A percentile compares a stretch with the other conserved stretches of the same genome.
phyloP scores from a whole-genome alignment of 1,139 yeast genomes.

The Pichia sp. region DNA sequence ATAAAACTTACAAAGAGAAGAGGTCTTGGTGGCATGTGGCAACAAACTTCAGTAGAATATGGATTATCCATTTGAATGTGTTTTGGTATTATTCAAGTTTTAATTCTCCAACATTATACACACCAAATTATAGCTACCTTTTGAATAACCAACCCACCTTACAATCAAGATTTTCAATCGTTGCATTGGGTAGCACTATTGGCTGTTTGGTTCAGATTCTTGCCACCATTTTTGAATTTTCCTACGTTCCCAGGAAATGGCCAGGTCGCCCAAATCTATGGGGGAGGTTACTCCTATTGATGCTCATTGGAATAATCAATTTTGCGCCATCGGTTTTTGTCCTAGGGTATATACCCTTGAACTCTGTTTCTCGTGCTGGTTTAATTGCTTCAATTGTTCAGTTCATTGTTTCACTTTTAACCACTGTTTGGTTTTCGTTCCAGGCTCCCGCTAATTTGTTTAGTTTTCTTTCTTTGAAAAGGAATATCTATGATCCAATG shows the following conservation, averaged over 20 bases:
- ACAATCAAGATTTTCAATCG: slow-evolving; percentile 53
- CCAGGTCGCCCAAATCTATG: slow-evolving; percentile 52
- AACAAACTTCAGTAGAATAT: slow-evolving; percentile 71
- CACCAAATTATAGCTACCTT: slow-evolving; percentile 48
- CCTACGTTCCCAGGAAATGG: slow-evolving; percentile 62
- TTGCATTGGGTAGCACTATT: slow-evolving; percentile 66
- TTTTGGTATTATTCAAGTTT: slow-evolving; percentile 80
- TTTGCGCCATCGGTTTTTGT: slow-evolving; percentile 57
- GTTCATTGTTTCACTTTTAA: slow-evolving; percentile 48
- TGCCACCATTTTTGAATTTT: slow-evolving; percentile 55
- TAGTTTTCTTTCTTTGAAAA: slow-evolving; percentile 22
- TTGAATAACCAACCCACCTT: slow-evolving; percentile 57
- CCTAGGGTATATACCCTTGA: slow-evolving; percentile 43
- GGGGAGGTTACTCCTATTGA: slow-evolving; percentile 33
- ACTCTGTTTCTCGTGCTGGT: slow-evolving; percentile 42
- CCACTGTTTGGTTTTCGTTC: slow-evolving; percentile 53
- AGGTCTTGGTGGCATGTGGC: slow-evolving; percentile 74
- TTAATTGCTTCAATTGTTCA: slow-evolving; percentile 48
- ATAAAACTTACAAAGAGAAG: slow-evolving; percentile 65
- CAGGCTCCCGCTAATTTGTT: slow-evolving; percentile 52
- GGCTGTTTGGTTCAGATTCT: slow-evolving; percentile 57
- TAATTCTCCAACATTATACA: slow-evolving; percentile 71
- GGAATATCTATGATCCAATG: slow-evolving; percentile 24
- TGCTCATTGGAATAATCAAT: slow-evolving; percentile 39
- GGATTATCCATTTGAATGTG: slow-evolving; percentile 71